These are phyloP conservation scores for Trametes cingulata DNA, from an alignment of 768 basidiomycete species.

Conservation along the genomic window DNA sequence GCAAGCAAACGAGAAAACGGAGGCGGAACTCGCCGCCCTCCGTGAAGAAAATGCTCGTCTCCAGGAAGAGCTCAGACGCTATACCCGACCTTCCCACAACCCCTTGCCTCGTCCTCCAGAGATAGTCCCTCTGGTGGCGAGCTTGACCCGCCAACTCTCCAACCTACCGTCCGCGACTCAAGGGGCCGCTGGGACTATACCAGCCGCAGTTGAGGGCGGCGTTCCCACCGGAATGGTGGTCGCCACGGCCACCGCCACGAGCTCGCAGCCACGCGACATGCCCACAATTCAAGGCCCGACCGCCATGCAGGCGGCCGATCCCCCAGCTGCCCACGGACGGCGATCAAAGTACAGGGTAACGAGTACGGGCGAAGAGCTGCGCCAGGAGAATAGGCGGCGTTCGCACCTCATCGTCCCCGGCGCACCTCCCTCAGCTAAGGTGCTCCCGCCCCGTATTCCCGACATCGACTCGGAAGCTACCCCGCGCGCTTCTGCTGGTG, in stretches of 20 bases:
- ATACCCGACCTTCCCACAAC: constrained; percentile 10
- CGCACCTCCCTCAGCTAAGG: constrained; percentile 10
- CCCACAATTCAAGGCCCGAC: neutral
- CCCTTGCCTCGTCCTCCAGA: constrained; percentile 23
- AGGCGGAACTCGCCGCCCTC: neutral
- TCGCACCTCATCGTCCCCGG: constrained; percentile 21
- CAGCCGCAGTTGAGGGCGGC: neutral
- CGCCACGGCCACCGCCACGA: neutral
- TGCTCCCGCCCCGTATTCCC: constrained; percentile 9
- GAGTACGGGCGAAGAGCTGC: neutral
- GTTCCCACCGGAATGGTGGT: neutral
- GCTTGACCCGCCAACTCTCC: neutral
- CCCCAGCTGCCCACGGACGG: neutral
- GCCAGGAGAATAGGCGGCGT: constrained; percentile 11
- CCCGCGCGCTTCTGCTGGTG: neutral
- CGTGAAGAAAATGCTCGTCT: constrained; percentile 4
- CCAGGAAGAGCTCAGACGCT: constrained; percentile 16
- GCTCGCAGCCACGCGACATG: neutral
- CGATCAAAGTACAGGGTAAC: constrained; percentile 1
- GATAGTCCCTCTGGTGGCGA: constrained; percentile 5
- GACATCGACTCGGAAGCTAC: constrained; percentile 6
- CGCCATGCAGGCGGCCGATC: neutral
- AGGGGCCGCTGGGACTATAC: neutral
- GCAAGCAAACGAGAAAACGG: neutral
- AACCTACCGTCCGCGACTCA: neutral